Evolutionary conservation across 208 protist species (phyloP).

Genomic region (Trypanosoma cruzi): DNA sequence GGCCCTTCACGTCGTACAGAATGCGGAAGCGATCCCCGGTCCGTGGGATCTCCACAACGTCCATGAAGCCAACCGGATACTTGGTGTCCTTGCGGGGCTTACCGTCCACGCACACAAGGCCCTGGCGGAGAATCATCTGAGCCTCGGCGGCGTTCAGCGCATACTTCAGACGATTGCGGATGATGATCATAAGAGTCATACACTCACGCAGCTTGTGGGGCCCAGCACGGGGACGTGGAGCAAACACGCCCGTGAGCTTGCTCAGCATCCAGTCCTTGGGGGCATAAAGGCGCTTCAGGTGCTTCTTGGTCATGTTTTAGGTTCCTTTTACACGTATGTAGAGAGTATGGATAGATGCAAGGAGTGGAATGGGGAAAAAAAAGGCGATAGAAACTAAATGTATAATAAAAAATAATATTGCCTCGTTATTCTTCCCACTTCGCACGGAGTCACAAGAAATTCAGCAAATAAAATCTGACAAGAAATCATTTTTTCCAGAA

Average conservation of each 20-base stretch:
- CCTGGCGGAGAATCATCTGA: constrained; percentile 97
- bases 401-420: constrained; percentile 9
- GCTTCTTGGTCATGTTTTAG: constrained; percentile 96
- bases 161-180: constrained; percentile 96
- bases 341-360: background rate
- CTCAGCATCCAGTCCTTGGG: constrained; percentile 99
- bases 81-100: constrained; percentile 96
- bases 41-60: constrained; percentile 98
- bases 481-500: too few species aligned
- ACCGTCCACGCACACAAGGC: constrained; percentile 97
- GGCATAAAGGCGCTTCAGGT: constrained; percentile 99
- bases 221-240: constrained; percentile 96
- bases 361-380: constrained; percentile 8
- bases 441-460: background rate
- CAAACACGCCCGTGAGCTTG: constrained; percentile 98
- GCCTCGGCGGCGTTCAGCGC: constrained; percentile 97
- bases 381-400: constrained; percentile 18
- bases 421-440: background rate
- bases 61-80: constrained; percentile 99
- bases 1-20: constrained; percentile 99
- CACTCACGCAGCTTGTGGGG: constrained; percentile 98
- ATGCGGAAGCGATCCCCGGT: constrained; percentile 99
- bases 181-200: constrained; percentile 85
- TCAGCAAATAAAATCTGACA: constrained; percentile 6
- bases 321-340: constrained; percentile 18